Base-by-base conservation (phyloP, 345 rosid genomes). In the Heritiera fomes region DNA sequence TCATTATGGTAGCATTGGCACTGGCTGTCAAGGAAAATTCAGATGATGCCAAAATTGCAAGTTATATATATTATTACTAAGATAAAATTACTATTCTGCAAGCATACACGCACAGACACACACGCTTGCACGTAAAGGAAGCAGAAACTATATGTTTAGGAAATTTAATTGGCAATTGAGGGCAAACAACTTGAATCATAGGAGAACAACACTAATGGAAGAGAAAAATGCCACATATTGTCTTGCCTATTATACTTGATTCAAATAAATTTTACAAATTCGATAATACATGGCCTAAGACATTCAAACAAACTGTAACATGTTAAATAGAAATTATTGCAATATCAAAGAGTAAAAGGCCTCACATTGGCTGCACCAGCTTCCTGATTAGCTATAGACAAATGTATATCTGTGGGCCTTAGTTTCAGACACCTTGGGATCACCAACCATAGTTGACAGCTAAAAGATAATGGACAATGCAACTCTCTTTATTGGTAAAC, bases 401-500 rank as follows among this genome's bases (percentile, higher is more conserved):
- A 55, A 32, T 45, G 79, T 75, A 69, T 71, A 6, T 20, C 2
- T 18, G 75, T 71, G 77, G 78, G 80, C 78, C 73, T 78, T 30
- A 13, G 47, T 60, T 76, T 69, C 52, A 55, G 75, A 14, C 76
- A 78, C 59, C 71, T 49, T 73, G 30, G 45, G 7, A 30, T 75
- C 76, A 75, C 78, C 81, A 81, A 76, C 58, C 75, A 71, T 47
- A 64, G 68, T 53, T 41, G 81, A 75, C 83, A 77, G 83, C 82
- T 70, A 71, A 49, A 32, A n/a, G 6, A 18, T 65, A 79, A 55
- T 56, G 50, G 46, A 20, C 58, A 47, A 32, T 38, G 73, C 84
- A 73, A 77, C 52, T 63, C 75, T 71, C 77, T 64, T 47, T 70
- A 32, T 45, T 77, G 59, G 63, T 34, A 65, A 71, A 66, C 40